Evolutionary conservation across 768 basidiomycete species (phyloP).

Genomic region (Roridomyces roridus): DNA sequence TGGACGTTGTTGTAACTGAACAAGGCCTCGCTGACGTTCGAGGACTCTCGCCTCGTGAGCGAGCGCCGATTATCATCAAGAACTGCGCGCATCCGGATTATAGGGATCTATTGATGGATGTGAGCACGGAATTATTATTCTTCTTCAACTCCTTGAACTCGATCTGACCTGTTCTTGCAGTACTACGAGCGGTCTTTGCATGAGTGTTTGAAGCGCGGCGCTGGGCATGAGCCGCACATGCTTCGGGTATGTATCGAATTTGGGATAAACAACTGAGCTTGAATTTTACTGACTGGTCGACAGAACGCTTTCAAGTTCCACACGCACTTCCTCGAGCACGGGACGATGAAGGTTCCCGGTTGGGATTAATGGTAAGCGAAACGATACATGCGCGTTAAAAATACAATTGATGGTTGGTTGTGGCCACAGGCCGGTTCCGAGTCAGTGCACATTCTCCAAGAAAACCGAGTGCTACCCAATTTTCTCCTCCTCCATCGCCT

Average conservation of each 20-base stretch:
- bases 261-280: too few relatives aligned
- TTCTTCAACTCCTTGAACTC: neutral
- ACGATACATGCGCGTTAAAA: neutral
- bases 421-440: conserved; percentile 6
- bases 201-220: conserved; percentile 50
- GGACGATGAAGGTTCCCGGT: conserved; percentile 45
- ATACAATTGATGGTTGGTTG: conserved; percentile 10
- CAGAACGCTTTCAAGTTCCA: conserved; percentile 34
- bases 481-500: conserved; percentile 22
- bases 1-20: conserved; percentile 55
- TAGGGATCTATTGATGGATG: conserved; percentile 45
- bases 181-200: conserved; percentile 50
- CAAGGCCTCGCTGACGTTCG: conserved; percentile 56
- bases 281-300: too few relatives aligned
- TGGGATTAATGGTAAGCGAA: conserved; percentile 37
- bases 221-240: conserved; percentile 58
- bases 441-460: neutral
- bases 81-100: conserved; percentile 58
- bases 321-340: conserved; percentile 42
- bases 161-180: conserved; percentile 18
- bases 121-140: conserved; percentile 24
- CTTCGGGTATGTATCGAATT: conserved; percentile 44
- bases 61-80: conserved; percentile 51
- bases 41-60: conserved; percentile 51
- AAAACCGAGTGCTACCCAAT: too few relatives aligned